Conservation (phyloP, 352 stramenopile genomes). For the Globisporangium echinulatum region DNA sequence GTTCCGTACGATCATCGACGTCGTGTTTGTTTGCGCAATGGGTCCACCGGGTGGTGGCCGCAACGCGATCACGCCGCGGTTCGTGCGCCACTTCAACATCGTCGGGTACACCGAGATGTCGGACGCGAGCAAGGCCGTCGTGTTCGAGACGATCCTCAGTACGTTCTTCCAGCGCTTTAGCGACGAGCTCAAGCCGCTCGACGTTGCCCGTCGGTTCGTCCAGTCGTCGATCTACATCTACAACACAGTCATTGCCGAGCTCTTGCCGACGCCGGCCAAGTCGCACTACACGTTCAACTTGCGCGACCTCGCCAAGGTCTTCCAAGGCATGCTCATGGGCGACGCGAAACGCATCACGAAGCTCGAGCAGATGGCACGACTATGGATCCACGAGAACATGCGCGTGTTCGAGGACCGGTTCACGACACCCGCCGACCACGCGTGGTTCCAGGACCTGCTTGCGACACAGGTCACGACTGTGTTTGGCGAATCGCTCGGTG, state of each 20-base stretch:
- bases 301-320: conserved; percentile 84
- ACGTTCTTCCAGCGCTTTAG: conserved; percentile 68
- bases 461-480: conserved; percentile 43
- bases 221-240: conserved; percentile 76
- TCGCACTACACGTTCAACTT: conserved; percentile 88
- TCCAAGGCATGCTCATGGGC: conserved; percentile 81
- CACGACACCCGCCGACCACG: conserved; percentile 58
- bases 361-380: conserved; percentile 58
- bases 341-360: conserved; percentile 68
- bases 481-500: conserved; percentile 43
- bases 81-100: conserved; percentile 84
- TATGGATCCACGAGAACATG: conserved; percentile 85
- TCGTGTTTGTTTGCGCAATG: conserved; percentile 82
- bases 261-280: conserved; percentile 79
- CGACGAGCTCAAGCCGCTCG: conserved; percentile 52
- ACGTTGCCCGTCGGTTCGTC: conserved; percentile 56
- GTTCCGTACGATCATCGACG: conserved; percentile 90
- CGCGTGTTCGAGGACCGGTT: conserved; percentile 87
- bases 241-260: conserved; percentile 75
- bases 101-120: conserved; percentile 82
- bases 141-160: conserved; percentile 77
- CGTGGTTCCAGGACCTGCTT: conserved; percentile 76
- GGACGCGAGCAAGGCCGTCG: conserved; percentile 72
- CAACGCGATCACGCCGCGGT: conserved; percentile 73
- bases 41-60: conserved; percentile 69